Base-by-base conservation (phyloP, 2,329 filamentous ascomycete species). In the Trichoderma sp. region DNA sequence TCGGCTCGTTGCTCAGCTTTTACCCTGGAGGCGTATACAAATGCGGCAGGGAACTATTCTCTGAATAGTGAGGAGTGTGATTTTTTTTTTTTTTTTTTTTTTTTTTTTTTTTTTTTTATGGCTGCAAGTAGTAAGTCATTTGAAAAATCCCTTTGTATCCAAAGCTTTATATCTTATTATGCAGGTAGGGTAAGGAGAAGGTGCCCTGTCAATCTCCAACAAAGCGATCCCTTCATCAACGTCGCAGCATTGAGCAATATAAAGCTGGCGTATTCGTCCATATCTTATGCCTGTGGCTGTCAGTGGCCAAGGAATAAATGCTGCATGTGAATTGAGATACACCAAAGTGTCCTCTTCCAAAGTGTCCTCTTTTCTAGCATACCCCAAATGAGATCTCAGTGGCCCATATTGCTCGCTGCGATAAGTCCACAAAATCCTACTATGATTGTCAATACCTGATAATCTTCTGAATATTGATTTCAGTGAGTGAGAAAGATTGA, bases 1-100 rank as follows among this genome's bases (percentile, higher is more conserved):
- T 5, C 5, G 79, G 89, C 69, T 87, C 88, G 0, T 70, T 88
- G 0, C 73, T 84, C 6, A 83, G 86, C 1, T 90, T 86, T 68
- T 87, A 90, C 75, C 79, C 89, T n/a, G 84, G 85, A 2, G 77
- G 84, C 82, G 2, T 81, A 80, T 69, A 78, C 79, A 2, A 73
- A 78, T 0, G 76, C 85, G 1, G 71, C 77, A 0, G 73, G 80
- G 4, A 63, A 71, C 0, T 85, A 83, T 1, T 81, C 83, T 0
- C 74, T 85, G 28, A 75, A 75, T 7, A 72, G 76, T 1, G 56
- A 71, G 59, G 1, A 32, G 69, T 10, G 71, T 5, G 4, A 1
- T 16, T 39, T 39, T 6, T 3, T 18, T 4, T 0, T 5, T 39
- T 5, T 86, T 63, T 4, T 0, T 5, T 39, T 5, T 86, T 63